Evolutionary conservation across 495 filamentous ascomycete species (phyloP), one percentile per base, ranked within the genome.

Genomic region (Penicillium canariense): DNA sequence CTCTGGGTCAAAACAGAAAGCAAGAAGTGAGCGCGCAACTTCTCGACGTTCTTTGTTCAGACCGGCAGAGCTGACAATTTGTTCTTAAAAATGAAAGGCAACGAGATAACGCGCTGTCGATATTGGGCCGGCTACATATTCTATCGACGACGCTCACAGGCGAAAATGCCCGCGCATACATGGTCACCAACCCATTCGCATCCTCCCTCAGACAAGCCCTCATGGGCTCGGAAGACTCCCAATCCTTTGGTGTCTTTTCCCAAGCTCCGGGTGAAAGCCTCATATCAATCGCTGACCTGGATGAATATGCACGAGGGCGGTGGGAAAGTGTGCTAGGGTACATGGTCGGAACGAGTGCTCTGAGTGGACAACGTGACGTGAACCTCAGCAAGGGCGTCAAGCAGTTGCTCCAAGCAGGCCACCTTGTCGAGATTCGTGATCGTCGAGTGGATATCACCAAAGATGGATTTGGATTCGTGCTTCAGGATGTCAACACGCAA

Each of bases 271-370:
- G 82, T 27, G 77, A 83, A 14, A 70, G 76, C 34, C 71, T 75
- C 30, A 78, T 94, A 23, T 78, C 84, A 18, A 70, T 91, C 5
- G 59, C 75, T 18, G 87, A 85, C 62, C 78, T 98, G n/a, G 95
- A 98, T 58, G 76, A 83, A 25, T 96, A 91, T 71, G 93, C 92
- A 12, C 80, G 87, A 43, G 81, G 78, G 55, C 93, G 96, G 64
- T 98, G 95, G 90, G 95, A 98, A 68, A 86, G 89, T 7, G 95
- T 98, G 9, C 72, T 97, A 28, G 91, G 96, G 67, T 98, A 93
- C 66, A 92, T 98, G 71, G 94, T 98, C 27, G 86, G 86, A 43
- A 86, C 80, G 31, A 80, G 80, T 50, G 82, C 78, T 65, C 80
- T 69, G 63, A 80, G 35, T 50, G 80, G 56, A 60, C 70, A 70